Percentiles rank a stretch among this genome's conserved stretches.
These are phyloP conservation scores for Trichoderma cornu-damae DNA, from an alignment of 2,329 filamentous ascomycete genomes.

Conservation along the genomic window DNA sequence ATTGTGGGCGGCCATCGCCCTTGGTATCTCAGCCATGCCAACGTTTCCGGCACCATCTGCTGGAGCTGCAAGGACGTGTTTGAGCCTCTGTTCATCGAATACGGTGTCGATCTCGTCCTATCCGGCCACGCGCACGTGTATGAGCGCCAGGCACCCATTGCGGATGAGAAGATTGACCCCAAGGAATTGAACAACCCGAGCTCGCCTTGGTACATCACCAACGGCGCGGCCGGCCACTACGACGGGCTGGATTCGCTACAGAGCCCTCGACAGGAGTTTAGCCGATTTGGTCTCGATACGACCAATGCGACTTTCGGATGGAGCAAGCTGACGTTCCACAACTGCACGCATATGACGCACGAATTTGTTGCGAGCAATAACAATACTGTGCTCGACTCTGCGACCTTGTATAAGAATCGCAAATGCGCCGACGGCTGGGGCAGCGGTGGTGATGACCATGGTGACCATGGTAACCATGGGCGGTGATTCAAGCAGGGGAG, in stretches of 20 bases:
- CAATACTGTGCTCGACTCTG: constrained; percentile 2
- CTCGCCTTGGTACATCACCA: constrained; percentile 14
- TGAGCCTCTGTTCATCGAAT: constrained; percentile 3
- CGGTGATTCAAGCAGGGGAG: neutral
- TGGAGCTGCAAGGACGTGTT: constrained; percentile 14
- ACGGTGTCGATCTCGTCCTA: neutral
- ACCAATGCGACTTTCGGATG: constrained; percentile 4
- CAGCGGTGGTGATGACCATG: neutral
- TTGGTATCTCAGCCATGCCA: constrained; percentile 3
- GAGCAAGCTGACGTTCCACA: constrained; percentile 11
- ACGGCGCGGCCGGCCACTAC: constrained; percentile 12
- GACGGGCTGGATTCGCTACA: constrained; percentile 2
- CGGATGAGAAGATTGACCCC: constrained; percentile 6
- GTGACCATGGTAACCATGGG: neutral
- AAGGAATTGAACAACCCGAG: neutral
- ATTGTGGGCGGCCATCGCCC: constrained; percentile 10
- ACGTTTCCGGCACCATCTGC: constrained; percentile 8
- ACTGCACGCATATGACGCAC: constrained; percentile 7
- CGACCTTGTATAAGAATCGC: constrained; percentile 8
- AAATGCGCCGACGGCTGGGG: neutral
- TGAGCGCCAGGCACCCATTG: constrained; percentile 5
- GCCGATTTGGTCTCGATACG: constrained; percentile 4
- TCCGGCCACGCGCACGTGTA: constrained; percentile 8
- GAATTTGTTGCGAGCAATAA: constrained; percentile 10
- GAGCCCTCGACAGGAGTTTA: constrained; percentile 4